These are phyloP conservation scores for Grigorovia yakushimaensis DNA, from an alignment of 805 yeast genomes.

Conservation along the genomic window DNA sequence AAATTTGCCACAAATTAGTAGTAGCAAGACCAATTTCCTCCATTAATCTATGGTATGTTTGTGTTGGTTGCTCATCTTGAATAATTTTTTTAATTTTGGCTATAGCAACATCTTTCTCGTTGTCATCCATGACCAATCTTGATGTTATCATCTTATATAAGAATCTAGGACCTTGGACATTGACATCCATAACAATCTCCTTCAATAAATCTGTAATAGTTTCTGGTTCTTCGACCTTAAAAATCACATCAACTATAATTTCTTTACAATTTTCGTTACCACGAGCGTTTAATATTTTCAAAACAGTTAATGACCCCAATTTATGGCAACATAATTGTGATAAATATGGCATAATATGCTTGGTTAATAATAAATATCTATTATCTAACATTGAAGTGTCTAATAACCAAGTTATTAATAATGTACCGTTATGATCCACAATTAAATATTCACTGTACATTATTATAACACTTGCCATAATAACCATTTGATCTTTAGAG, in stretches of 20 bases:
- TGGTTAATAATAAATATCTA: slow-evolving; percentile 56
- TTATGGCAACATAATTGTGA: slow-evolving; percentile 65
- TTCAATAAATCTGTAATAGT: slow-evolving; percentile 29
- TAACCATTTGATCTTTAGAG: slow-evolving; percentile 53
- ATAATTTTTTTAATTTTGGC: slow-evolving; percentile 56
- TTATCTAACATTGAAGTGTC: slow-evolving; percentile 67
- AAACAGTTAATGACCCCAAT: slow-evolving; percentile 70
- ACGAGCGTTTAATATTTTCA: slow-evolving; percentile 67
- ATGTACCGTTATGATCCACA: slow-evolving; percentile 77
- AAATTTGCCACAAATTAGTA: neutral
- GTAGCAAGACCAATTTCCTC: slow-evolving; percentile 74
- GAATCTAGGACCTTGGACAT: slow-evolving; percentile 59
- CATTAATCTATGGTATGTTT: slow-evolving; percentile 73
- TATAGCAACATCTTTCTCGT: slow-evolving; percentile 45
- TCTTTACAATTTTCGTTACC: slow-evolving; percentile 51
- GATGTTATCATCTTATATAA: slow-evolving; percentile 64
- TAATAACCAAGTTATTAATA: slow-evolving; percentile 86
- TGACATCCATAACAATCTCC: slow-evolving; percentile 52
- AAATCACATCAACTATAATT: slow-evolving; percentile 52
- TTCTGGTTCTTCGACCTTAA: slow-evolving; percentile 18
- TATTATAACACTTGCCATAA: slow-evolving; percentile 69
- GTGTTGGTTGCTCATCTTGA: slow-evolving; percentile 48
- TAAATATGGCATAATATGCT: slow-evolving; percentile 51
- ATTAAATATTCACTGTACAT: slow-evolving; percentile 70
- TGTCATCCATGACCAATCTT: slow-evolving; percentile 53